Conservation (phyloP, 2,329 filamentous ascomycete genomes). For the Rhynchosporium secalis region DNA sequence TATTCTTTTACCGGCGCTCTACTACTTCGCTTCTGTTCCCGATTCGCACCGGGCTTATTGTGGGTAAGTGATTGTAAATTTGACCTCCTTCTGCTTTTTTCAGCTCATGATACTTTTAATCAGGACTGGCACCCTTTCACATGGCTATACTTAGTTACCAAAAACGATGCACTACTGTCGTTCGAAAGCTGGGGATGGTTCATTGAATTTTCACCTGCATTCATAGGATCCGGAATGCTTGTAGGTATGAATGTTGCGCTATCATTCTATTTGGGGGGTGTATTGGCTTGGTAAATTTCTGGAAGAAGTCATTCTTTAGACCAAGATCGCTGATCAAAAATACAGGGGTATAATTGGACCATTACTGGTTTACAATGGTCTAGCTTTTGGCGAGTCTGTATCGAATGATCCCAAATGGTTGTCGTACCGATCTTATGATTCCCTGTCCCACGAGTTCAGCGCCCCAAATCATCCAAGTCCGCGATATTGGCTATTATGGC, state of each 20-base stretch:
- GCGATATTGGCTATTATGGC: slow-evolving; percentile 54
- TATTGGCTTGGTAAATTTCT: slow-evolving; percentile 41
- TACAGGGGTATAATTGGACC: slow-evolving; percentile 53
- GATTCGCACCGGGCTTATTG: slow-evolving; percentile 60
- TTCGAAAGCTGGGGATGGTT: slow-evolving; percentile 64
- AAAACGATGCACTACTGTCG: slow-evolving; percentile 51
- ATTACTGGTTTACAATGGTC: slow-evolving; percentile 52
- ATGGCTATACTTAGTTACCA: slow-evolving; percentile 41
- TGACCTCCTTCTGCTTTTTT: too few species aligned
- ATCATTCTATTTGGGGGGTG: slow-evolving; percentile 55
- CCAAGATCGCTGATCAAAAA: too few species aligned
- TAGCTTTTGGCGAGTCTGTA: not conserved
- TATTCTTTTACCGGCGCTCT: slow-evolving; percentile 53
- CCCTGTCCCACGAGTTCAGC: not conserved
- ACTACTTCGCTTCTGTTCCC: slow-evolving; percentile 54
- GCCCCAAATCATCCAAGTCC: slow-evolving; percentile 43
- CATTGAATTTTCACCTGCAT: slow-evolving; percentile 59
- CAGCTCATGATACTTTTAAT: too few species aligned
- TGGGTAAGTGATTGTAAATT: slow-evolving; percentile 40
- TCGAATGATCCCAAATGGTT: not conserved
- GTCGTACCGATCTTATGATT: not conserved
- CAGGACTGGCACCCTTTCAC: slow-evolving; percentile 55
- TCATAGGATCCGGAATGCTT: slow-evolving; percentile 56
- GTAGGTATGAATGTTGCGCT: slow-evolving; percentile 55
- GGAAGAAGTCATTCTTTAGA: too few species aligned